Percentiles rank a stretch among this genome's conserved stretches.
Conservation (phyloP, 75 land plant species). For the Pseudotsuga menziesii region DNA sequence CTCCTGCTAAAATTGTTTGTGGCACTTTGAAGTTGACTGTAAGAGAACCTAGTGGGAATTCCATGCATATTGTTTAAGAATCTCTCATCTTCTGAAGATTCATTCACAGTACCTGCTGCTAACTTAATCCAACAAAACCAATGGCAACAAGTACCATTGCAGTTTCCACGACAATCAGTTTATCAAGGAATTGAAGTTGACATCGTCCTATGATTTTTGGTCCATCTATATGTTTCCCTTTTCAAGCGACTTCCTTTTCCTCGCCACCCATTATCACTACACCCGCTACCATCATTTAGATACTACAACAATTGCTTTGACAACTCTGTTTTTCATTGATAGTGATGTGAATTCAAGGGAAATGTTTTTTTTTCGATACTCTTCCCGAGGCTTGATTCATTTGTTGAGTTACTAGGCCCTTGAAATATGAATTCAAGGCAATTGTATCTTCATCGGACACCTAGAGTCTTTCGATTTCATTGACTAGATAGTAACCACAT, state of each 20-base stretch:
- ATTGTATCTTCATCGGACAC: not conserved
- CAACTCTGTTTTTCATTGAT: no score
- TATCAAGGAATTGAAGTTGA: no score
- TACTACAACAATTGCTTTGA: no score
- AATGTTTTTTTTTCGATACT: not conserved
- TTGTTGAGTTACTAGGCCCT: not conserved
- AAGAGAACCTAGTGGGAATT: slow-evolving; percentile 11
- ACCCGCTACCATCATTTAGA: no score
- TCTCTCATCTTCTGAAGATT: slow-evolving; percentile 3
- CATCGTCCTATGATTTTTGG: no score
- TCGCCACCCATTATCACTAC: no score
- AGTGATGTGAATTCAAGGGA: slow-evolving; percentile 17
- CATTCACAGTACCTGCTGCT: not conserved
- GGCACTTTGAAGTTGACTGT: slow-evolving; percentile 11
- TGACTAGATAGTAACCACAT: not conserved
- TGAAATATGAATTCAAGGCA: slow-evolving; percentile 2
- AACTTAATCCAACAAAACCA: not conserved
- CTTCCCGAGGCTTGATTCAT: not conserved
- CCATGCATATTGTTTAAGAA: slow-evolving; percentile 7
- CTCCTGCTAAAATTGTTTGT: slow-evolving; percentile 14
- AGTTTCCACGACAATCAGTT: slow-evolving; percentile 28
- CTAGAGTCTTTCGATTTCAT: not conserved
- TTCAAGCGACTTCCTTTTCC: no score
- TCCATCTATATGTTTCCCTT: no score
- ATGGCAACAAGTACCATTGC: slow-evolving; percentile 25